Base-by-base conservation (phyloP, 2,329 filamentous ascomycete species). In the Venturia pyrina region DNA sequence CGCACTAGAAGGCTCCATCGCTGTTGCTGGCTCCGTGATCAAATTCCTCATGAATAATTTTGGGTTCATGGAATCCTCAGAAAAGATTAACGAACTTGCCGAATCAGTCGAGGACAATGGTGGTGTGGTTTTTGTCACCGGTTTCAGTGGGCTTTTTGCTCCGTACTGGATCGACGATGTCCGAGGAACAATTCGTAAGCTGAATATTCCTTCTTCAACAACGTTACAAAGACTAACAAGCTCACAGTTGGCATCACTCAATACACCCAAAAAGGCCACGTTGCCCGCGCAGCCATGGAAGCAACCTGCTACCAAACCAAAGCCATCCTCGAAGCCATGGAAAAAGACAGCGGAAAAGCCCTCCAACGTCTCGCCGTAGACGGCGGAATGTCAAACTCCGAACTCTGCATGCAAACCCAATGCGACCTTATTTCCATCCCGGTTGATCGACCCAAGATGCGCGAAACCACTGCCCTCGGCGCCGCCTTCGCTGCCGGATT, bases 91-190 rank as follows among this genome's bases (percentile, higher is more conserved):
- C 70, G 85, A 87, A 67, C 77, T 89, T 60, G 87, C 87, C 8
- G 82, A 81, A 57, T 84, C 82, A 1, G 87, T 89, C 7, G 76
- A 83, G 50, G 89, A 96, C 75, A 96, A 89, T 68, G 92, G 91
- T 65, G 92, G 92, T 10, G 88, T 92, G 65, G 86, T 93, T 21
- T 82, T 96, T 72, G 92, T 96, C 67, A 96, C 92, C 2, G 92
- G 92, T 1, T 96, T 96, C 75, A 92, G 89, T 75, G 92, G 92
- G 65, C 83, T 96, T 2, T 96, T 96, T 74, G 92, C 92, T 0
- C 92, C 92, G 0, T 96, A 96, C 77, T 96, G 92, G 92, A 93
- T 96, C 68, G 91, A 96, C 73, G 90, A 96, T 77, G 91, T 91
- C 28, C 89, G 92, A 75, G 92, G 92, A 67, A 96, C 92, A 5